Evolutionary conservation across 768 basidiomycete genomes (phyloP).

Genomic region (Rhizopogon sp.): DNA sequence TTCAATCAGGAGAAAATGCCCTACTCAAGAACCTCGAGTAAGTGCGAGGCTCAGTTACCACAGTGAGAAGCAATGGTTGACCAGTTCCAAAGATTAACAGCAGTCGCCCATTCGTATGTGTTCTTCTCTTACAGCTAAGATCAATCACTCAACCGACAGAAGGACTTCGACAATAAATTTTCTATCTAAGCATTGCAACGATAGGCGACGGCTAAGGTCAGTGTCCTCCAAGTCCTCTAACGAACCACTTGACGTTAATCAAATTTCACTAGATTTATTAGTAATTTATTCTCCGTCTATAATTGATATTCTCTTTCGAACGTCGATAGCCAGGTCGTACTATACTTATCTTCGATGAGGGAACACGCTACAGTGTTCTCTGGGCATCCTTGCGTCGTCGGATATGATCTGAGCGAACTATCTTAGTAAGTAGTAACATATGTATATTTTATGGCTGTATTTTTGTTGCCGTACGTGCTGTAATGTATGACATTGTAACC

Average conservation of each 20-base stretch:
- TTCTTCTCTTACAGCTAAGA: background rate
- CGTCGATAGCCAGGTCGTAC: no score
- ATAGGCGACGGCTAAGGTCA: background rate
- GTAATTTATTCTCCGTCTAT: no score
- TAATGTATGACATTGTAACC: no score
- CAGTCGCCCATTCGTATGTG: background rate
- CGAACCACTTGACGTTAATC: background rate
- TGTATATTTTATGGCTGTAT: no score
- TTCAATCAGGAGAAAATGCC: background rate
- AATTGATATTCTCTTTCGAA: no score
- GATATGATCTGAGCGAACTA: no score
- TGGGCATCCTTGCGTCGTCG: no score
- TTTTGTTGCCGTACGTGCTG: no score
- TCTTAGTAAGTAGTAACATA: no score
- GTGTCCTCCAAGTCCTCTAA: no score
- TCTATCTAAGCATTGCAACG: background rate
- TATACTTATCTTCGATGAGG: no score
- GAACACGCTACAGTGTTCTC: no score
- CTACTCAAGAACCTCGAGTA: background rate
- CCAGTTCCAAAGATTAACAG: background rate
- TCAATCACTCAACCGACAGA: background rate
- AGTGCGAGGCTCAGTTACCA: background rate
- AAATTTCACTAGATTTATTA: background rate
- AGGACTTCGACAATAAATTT: background rate
- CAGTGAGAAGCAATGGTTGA: background rate